Base-by-base conservation (phyloP, 1,284 basidiomycete species). In the Mycena sp. region DNA sequence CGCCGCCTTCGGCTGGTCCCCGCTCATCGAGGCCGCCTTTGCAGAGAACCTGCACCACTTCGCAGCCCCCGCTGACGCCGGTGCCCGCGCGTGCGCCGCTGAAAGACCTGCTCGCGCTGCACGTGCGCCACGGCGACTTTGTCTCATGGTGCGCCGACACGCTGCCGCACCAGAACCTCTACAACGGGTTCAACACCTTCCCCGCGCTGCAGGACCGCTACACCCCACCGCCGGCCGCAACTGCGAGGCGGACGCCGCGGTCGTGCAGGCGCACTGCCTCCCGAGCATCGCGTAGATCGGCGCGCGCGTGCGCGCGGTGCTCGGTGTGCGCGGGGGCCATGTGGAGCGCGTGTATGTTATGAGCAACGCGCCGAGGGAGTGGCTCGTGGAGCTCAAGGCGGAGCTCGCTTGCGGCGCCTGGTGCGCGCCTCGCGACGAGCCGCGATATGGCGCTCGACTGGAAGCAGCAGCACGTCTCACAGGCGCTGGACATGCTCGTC, bases 71-170 rank as follows among this genome's bases (percentile, higher is more conserved):
- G 62, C 70, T 12, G 71, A 69, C 65, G 43, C 72, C n/a, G 58
- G n/a, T n/a, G n/a, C n/a, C n/a, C n/a, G n/a, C n/a, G n/a, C n/a
- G n/a, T 44, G 19, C 50, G 4, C 51, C 57, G 44, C 25, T 59
- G 17, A 17, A 28, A 17, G 84, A 83, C 19, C 75, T 87, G 1
- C 70, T 87, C n/a, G 84, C 79, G 1, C 67, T 87, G 12, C 85
- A 87, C 60, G 68, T 86, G 23, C 82, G 85, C 1, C 76, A 85
- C 25, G 86, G 86, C 4, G 85, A 86, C 71, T 87, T 81, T 67
- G 59, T 77, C 46, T 65, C 72, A 0, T 83, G 85, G 66, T 86
- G 85, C 64, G 28, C 58, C 3, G 69, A 77, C 61, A 76, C 85
- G 19, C 14, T 35, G 7, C 32, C 9, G 9, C 7, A 35, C 14